Percentiles rank a stretch among this genome's conserved stretches.
Conservation (phyloP, 768 basidiomycete genomes). For the Chalciporus sphaerocephalus region DNA sequence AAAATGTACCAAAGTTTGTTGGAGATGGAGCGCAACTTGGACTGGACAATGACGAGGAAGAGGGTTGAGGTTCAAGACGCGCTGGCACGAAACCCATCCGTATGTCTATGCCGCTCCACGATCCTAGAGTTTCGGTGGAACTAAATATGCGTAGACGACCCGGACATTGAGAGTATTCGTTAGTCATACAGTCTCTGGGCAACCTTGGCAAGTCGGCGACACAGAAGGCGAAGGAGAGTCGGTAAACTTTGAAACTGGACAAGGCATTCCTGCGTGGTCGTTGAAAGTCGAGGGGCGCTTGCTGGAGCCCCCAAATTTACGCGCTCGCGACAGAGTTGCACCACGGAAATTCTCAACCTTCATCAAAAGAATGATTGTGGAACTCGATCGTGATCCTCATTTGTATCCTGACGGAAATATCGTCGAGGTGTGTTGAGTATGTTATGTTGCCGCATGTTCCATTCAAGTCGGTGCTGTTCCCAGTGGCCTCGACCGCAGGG, state of each 20-base stretch:
- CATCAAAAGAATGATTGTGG: slow-evolving; percentile 78
- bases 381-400: slow-evolving; percentile 79
- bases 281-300: slow-evolving; percentile 85
- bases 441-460: neutral
- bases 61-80: slow-evolving; percentile 88
- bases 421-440: slow-evolving; percentile 59
- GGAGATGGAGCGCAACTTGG: slow-evolving; percentile 85
- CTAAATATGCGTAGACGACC: slow-evolving; percentile 52
- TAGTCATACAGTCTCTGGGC: slow-evolving; percentile 82
- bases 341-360: slow-evolving; percentile 82
- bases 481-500: slow-evolving; percentile 64
- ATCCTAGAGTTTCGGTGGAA: slow-evolving; percentile 1
- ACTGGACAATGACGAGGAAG: slow-evolving; percentile 94
- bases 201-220: slow-evolving; percentile 73
- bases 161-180: slow-evolving; percentile 82
- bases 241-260: slow-evolving; percentile 71
- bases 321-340: slow-evolving; percentile 56
- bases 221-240: slow-evolving; percentile 32
- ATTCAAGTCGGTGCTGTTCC: neutral
- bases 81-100: slow-evolving; percentile 67
- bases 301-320: slow-evolving; percentile 65
- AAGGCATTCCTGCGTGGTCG: slow-evolving; percentile 86
- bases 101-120: slow-evolving; percentile 1
- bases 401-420: slow-evolving; percentile 84
- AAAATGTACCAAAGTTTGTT: slow-evolving; percentile 81